Base-by-base conservation (phyloP, 2,329 filamentous ascomycete species). In the Thyridium curvatum region DNA sequence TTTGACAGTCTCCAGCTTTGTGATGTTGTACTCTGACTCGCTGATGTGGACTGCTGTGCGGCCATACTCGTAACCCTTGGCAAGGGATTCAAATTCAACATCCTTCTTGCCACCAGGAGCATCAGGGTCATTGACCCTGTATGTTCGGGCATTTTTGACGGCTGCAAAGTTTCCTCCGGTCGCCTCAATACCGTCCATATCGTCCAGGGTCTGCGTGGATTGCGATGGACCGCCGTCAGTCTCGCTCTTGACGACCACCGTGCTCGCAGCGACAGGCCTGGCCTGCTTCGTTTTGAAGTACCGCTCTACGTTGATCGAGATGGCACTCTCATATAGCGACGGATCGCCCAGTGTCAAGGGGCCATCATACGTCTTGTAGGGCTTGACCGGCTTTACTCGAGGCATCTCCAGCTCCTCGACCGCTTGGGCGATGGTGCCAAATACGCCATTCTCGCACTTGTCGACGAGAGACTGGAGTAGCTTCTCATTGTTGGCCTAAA, bases 1-100 rank as follows among this genome's bases (percentile, higher is more conserved):
- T 42, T 84, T 82, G 9, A 66, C 61, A 0, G 88, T 93, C 52
- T 94, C 83, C 28, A 96, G 72, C 47, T 85, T 89, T n/a, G 88
- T 94, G 41, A 96, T 80, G 49, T 90, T 88, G 57, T 84, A 76
- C 52, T 98, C 91, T 1, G 84, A 84, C 50, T 90, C 82, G 47
- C 79, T 86, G 49, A 98, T 95, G 48, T 85, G 82, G 2, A 98
- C 91, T 3, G 86, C 88, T 1, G 91, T 96, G 41, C 89, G 77
- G 34, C 93, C 93, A 56, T 98, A 98, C 53, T 88, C 82, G 53
- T 91, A 98, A 0, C 93, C 93, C 58, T 89, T 94, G n/a, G 87
- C 87, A 30, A 98, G 71, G 13, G 87, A 78, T 12, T 94, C 89
- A 41, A 80, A 79, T 18, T 85, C 79, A 18, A 98, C 81, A 38